Evolutionary conservation across 1,284 basidiomycete species (phyloP), one percentile per base, ranked within the genome.

Genomic region (Trichosporon ovoides): DNA sequence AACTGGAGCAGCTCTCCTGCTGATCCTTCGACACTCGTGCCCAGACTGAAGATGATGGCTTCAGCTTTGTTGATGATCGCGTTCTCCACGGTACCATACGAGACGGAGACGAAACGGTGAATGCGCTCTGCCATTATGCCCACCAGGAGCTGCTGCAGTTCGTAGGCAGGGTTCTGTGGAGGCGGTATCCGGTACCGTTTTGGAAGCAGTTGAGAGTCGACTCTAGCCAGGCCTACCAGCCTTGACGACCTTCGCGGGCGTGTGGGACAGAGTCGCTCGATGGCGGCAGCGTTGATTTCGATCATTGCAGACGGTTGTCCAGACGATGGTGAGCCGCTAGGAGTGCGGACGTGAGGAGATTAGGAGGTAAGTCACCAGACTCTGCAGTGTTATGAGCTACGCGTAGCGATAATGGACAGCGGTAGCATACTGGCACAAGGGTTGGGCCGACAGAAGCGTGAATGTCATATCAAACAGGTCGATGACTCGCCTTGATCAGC

Each of bases 51-150:
- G 24, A 48, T 28, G 24, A 48, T 3, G 2, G 43, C n/a, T 18
- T 48, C 43, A 2, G 43, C 43, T 16, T 28, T 48, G 16, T 7
- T 24, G 7, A 48, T 24, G 14, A 48, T 28, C 9, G 43, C 43
- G 11, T 48, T 48, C 24, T 48, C 43, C 6, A 48, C 43, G 7
- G 43, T 48, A 22, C 43, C 43, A 19, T 48, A 48, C 7, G 43
- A 48, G 14, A 48, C 43, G 24, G 43, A 48, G 7, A 48, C 43
- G 24, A 48, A 48, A 12, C 43, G 43, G 11, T 48, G 43, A 31
- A 48, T 48, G 13, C 43, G 43, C 9, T 48, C 43, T 2, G 43
- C 43, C 43, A 48, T 48, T 14, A 48, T 48, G 43, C 43, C 43
- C 7, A 48, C 43, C 11, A 48, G 43, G 2, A 48, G 43, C 24